Percentiles rank a stretch among this genome's conserved stretches.
Conservation (phyloP, 164 flowering plant species). For the Pachysandra terminalis region DNA sequence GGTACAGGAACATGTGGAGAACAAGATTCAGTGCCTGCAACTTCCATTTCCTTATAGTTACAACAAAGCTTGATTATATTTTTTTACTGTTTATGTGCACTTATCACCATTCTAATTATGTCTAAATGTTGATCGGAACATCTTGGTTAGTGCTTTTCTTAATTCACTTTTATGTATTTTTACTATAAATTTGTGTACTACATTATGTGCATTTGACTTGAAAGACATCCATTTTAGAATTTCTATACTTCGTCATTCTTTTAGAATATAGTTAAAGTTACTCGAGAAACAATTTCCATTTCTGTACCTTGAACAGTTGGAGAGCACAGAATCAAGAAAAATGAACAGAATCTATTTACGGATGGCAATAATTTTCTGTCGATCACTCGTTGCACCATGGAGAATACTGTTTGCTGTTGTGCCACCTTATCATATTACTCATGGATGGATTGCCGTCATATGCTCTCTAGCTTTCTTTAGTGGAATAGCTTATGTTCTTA, state of each 20-base stretch:
- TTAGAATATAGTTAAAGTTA: too few relatives aligned
- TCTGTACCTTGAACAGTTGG: constrained; percentile 53
- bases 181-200: too few relatives aligned
- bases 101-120: neutral
- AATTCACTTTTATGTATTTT: too few relatives aligned
- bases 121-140: too few relatives aligned
- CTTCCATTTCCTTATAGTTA: neutral
- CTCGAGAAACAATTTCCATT: neutral
- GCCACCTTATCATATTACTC: constrained; percentile 78
- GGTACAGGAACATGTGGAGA: neutral
- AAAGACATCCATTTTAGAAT: neutral
- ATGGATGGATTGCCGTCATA: constrained; percentile 91
- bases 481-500: constrained; percentile 76
- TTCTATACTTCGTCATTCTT: neutral
- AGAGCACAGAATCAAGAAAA: constrained; percentile 47
- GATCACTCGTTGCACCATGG: constrained; percentile 70
- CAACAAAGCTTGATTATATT: too few relatives aligned
- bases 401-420: constrained; percentile 77
- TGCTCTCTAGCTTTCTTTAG: constrained; percentile 78
- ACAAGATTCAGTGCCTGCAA: neutral
- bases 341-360: constrained; percentile 31
- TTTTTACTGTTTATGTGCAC: neutral
- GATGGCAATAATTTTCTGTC: constrained; percentile 51
- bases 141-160: too few relatives aligned
- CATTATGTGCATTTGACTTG: neutral